Evolutionary conservation across 2,329 filamentous ascomycete species (phyloP).

Genomic region (Pseudocercospora pini-densiflorae): DNA sequence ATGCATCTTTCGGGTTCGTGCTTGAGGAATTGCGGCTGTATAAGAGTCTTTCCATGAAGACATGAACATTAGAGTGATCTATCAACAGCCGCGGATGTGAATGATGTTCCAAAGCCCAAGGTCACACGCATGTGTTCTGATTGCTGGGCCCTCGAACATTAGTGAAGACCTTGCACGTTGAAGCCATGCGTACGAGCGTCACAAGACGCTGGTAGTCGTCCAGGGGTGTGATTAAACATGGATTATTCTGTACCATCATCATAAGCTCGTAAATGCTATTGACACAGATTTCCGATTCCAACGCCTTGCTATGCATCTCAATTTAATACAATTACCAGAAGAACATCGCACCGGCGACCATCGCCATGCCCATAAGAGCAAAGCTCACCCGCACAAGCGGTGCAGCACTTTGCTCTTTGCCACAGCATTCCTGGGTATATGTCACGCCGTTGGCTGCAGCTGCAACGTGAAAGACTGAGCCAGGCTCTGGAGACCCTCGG

Average conservation of each 20-base stretch:
- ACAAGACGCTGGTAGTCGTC: not conserved
- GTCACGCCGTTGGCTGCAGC: conserved; percentile 73
- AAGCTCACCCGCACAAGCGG: conserved; percentile 14
- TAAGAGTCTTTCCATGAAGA: too few relatives aligned
- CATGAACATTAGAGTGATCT: too few relatives aligned
- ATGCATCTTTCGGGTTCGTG: too few relatives aligned
- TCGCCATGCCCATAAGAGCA: conserved; percentile 3
- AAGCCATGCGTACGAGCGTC: too few relatives aligned
- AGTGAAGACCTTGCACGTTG: too few relatives aligned
- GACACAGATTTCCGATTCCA: not conserved
- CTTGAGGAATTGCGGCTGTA: too few relatives aligned
- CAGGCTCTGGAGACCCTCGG: conserved; percentile 62
- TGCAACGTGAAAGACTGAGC: conserved; percentile 78
- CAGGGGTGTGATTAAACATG: not conserved
- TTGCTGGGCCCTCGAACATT: too few relatives aligned
- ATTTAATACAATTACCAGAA: conserved; percentile 12
- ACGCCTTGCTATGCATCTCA: conserved; percentile 19
- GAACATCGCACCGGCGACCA: conserved; percentile 12
- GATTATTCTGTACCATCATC: not conserved
- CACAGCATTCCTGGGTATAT: conserved; percentile 66
- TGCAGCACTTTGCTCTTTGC: conserved; percentile 34
- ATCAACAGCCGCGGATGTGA: too few relatives aligned
- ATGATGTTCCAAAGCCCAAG: too few relatives aligned
- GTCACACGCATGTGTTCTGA: too few relatives aligned
- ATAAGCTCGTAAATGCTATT: not conserved